Evolutionary conservation across 1,284 basidiomycete species (phyloP), one percentile per base, ranked within the genome.

Genomic region (Leccinum pseudoinsigne): DNA sequence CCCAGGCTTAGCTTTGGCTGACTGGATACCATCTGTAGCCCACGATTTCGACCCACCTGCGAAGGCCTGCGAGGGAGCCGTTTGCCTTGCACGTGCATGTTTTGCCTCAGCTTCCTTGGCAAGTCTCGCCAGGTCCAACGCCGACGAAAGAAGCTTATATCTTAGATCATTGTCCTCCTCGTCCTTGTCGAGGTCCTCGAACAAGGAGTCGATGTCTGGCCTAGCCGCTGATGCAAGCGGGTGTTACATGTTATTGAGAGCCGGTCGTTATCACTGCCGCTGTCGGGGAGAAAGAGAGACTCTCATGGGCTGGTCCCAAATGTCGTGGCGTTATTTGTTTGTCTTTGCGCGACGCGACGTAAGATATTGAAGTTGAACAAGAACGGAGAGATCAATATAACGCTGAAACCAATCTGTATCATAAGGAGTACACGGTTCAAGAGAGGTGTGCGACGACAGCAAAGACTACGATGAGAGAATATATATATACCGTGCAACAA

Each of bases 151-250:
- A 21, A 21, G 21, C 28, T 28, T 28, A 28, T 28, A 31, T 40
- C 63, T 71, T 64, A 79, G 64, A 51, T 73, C 71, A 50, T 78
- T 74, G 11, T 78, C 75, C 12, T 82, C 67, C 10, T 72, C 75
- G 4, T 77, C 76, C 58, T 79, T 79, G 57, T 84, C 86, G 50
- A 88, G 71, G 51, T 82, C 84, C 26, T 80, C 83, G 69, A 92
- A 91, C 51, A 90, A 75, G 11, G 84, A 84, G 59, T 89, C 87
- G 18, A 90, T 78, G 57, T 88, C 83, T 11, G 78, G 71, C 50
- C 68, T 68, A 4, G 68, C 60, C 8, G 68, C 57, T 1, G 69
- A 47, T 62, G 68, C 21, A 62, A 2, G 71, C 69, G 0, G 71
- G 66, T 4, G 57, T 68, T 34, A 63, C 67, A 14, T 62, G 61